Evolutionary conservation across 2,329 filamentous ascomycete species (phyloP).

Genomic region (Cadophora gregata): DNA sequence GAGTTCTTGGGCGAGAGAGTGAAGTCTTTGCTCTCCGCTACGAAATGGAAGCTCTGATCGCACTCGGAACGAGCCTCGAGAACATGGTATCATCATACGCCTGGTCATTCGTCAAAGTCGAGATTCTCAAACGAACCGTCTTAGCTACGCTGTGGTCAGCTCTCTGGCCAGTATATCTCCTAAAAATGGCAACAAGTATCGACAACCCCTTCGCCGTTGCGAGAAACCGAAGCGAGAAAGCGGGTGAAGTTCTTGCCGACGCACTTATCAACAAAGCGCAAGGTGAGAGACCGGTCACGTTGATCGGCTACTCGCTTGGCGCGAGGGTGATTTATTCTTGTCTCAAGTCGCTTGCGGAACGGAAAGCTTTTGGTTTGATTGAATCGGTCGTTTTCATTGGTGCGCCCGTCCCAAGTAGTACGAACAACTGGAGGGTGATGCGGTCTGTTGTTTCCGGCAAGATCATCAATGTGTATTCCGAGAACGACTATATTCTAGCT

Average conservation of each 20-base stretch:
- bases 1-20: slow-evolving; percentile 69
- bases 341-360: slow-evolving; percentile 62
- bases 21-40: slow-evolving; percentile 87
- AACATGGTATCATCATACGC: slow-evolving; percentile 66
- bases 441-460: slow-evolving; percentile 81
- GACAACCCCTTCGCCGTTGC: slow-evolving; percentile 69
- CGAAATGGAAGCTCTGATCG: slow-evolving; percentile 78
- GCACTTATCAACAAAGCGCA: slow-evolving; percentile 77
- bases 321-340: slow-evolving; percentile 69
- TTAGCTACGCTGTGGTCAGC: slow-evolving; percentile 52
- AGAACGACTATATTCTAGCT: slow-evolving; percentile 85
- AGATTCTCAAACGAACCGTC: slow-evolving; percentile 64
- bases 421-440: slow-evolving; percentile 76
- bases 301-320: slow-evolving; percentile 66
- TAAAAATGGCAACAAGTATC: slow-evolving; percentile 58
- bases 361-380: slow-evolving; percentile 68
- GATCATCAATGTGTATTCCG: slow-evolving; percentile 89
- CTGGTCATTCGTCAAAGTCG: slow-evolving; percentile 64
- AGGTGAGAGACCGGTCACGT: slow-evolving; percentile 67
- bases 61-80: slow-evolving; percentile 75
- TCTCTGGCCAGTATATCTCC: slow-evolving; percentile 55
- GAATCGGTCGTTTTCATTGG: slow-evolving; percentile 79
- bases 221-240: slow-evolving; percentile 63
- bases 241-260: slow-evolving; percentile 66
- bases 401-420: slow-evolving; percentile 75